phyloP scores from a whole-genome alignment of 352 stramenopile genomes.

The Pythium monospermum region DNA sequence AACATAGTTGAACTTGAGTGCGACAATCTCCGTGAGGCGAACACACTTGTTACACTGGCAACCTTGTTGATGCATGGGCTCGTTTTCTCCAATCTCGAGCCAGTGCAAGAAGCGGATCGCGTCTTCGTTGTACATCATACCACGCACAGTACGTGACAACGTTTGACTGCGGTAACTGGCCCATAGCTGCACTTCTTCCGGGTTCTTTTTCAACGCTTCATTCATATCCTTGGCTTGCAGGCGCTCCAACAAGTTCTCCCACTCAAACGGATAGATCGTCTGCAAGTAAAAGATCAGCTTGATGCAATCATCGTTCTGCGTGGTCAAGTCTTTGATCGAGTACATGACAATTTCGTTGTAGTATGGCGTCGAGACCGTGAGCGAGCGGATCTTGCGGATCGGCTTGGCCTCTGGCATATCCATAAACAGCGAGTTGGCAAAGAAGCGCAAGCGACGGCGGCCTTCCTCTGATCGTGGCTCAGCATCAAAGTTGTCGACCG shows the following conservation, averaged over 20 bases:
- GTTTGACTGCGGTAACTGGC: conserved; percentile 84
- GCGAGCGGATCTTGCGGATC: conserved; percentile 81
- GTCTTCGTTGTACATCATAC: conserved; percentile 89
- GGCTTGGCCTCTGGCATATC: conserved; percentile 85
- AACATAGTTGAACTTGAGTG: conserved; percentile 87
- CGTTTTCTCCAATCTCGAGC: conserved; percentile 86
- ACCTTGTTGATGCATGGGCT: conserved; percentile 72
- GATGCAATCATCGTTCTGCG: conserved; percentile 89
- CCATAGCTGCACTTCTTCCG: conserved; percentile 79
- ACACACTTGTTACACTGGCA: conserved; percentile 87
- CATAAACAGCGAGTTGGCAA: conserved; percentile 88
- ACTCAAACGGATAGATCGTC: conserved; percentile 86
- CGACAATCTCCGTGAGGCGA: conserved; percentile 75
- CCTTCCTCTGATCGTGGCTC: conserved; percentile 84
- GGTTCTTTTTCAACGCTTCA: conserved; percentile 76
- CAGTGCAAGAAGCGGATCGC: conserved; percentile 83
- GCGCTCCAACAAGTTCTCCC: conserved; percentile 79
- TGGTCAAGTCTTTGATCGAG: conserved; percentile 84
- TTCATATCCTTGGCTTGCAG: conserved; percentile 78
- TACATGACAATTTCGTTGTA: conserved; percentile 90
- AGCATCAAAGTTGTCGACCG: conserved; percentile 86
- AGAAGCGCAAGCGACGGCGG: conserved; percentile 81
- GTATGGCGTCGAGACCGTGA: conserved; percentile 84
- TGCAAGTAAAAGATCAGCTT: conserved; percentile 96
- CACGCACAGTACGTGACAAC: conserved; percentile 70